Percentiles rank a stretch among this genome's conserved stretches.
Conservation (phyloP, 2,329 filamentous ascomycete genomes). For the Aspergillus pseudoglaucus region DNA sequence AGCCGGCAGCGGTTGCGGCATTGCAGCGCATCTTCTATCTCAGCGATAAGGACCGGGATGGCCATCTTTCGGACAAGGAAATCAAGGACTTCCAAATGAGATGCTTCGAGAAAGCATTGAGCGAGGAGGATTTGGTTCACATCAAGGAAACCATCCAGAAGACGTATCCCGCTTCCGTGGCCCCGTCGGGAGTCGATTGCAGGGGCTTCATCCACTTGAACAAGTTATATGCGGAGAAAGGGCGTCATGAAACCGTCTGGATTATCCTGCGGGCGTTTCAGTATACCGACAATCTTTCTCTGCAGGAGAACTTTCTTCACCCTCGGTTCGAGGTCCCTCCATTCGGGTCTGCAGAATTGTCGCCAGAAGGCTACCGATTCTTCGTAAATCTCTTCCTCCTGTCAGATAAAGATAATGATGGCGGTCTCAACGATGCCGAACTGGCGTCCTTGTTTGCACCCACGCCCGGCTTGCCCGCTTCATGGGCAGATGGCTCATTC, state of each 20-base stretch:
- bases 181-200: conserved; percentile 68
- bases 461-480: conserved; percentile 78
- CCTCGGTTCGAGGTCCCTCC: conserved; percentile 93
- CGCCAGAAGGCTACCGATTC: conserved; percentile 90
- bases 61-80: conserved; percentile 81
- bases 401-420: conserved; percentile 96
- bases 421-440: conserved; percentile 80
- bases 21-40: conserved; percentile 89
- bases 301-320: conserved; percentile 85
- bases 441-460: conserved; percentile 83
- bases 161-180: conserved; percentile 55
- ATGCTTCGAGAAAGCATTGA: conserved; percentile 83
- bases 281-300: conserved; percentile 88
- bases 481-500: conserved; percentile 84
- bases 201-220: conserved; percentile 83
- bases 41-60: conserved; percentile 93
- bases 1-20: conserved; percentile 81
- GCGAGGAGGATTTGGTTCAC: conserved; percentile 73
- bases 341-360: conserved; percentile 86
- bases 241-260: conserved; percentile 97
- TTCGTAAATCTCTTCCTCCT: conserved; percentile 94
- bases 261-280: conserved; percentile 91
- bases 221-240: conserved; percentile 94
- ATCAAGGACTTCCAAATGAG: conserved; percentile 85
- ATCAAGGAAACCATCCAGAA: conserved; percentile 84